Evolutionary conservation across 2,329 filamentous ascomycete species (phyloP).

Genomic region (Ceratocystis huliohia): DNA sequence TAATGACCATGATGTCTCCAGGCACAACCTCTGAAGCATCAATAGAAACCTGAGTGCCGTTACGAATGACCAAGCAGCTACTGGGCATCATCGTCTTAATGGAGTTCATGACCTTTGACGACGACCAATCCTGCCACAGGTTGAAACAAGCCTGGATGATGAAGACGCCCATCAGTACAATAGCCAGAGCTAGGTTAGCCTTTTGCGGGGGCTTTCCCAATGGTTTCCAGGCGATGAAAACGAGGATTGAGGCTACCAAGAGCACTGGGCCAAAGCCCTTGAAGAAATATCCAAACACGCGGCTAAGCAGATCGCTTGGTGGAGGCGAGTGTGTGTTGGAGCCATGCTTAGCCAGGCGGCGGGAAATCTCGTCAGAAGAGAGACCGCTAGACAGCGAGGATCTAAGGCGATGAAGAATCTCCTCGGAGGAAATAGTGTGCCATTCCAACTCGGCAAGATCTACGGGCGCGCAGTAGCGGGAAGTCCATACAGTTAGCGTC

Average conservation of each 20-base stretch:
- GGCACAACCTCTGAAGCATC: slow-evolving; percentile 94
- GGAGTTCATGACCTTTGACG: slow-evolving; percentile 62
- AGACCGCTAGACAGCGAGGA: slow-evolving; percentile 47
- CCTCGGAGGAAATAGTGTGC: slow-evolving; percentile 47
- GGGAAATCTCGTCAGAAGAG: slow-evolving; percentile 43
- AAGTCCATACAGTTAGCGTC: background rate
- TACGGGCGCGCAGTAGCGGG: slow-evolving; percentile 24
- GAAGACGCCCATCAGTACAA: slow-evolving; percentile 59
- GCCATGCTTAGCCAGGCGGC: slow-evolving; percentile 47
- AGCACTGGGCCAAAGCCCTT: slow-evolving; percentile 64
- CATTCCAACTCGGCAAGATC: slow-evolving; percentile 53
- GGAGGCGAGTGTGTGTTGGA: slow-evolving; percentile 55
- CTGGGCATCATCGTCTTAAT: slow-evolving; percentile 74
- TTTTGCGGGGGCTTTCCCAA: slow-evolving; percentile 55
- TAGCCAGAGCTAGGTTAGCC: slow-evolving; percentile 60
- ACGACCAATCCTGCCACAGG: slow-evolving; percentile 63
- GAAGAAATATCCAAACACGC: slow-evolving; percentile 51
- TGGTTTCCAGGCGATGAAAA: slow-evolving; percentile 66
- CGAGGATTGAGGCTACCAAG: slow-evolving; percentile 53
- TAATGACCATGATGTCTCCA: slow-evolving; percentile 77
- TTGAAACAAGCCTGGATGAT: slow-evolving; percentile 57
- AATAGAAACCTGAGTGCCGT: slow-evolving; percentile 59
- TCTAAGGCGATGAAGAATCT: slow-evolving; percentile 47
- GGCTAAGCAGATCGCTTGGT: slow-evolving; percentile 46
- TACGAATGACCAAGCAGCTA: slow-evolving; percentile 62